A percentile compares a stretch with the other conserved stretches of the same genome.
Conservation (phyloP, 495 filamentous ascomycete genomes). For the Trichoderma erinaceum region DNA sequence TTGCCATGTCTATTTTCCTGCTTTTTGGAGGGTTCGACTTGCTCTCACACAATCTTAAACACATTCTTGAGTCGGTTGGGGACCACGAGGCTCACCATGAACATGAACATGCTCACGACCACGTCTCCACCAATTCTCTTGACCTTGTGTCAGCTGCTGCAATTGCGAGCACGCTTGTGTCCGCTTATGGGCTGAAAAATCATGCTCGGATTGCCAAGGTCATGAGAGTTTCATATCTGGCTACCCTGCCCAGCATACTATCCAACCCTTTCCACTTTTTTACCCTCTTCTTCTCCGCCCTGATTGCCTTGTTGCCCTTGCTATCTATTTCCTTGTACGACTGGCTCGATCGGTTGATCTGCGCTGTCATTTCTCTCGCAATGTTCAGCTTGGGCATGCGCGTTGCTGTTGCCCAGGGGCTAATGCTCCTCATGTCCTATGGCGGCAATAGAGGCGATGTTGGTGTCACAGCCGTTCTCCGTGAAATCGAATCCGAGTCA, state of each 20-base stretch:
- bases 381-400: constrained; percentile 85
- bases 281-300: constrained; percentile 72
- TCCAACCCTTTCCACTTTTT: constrained; percentile 92
- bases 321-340: constrained; percentile 67
- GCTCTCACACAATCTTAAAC: constrained; percentile 85
- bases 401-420: constrained; percentile 75
- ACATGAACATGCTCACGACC: constrained; percentile 56
- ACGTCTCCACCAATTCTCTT: constrained; percentile 63
- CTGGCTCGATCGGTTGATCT: constrained; percentile 77
- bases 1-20: constrained; percentile 90
- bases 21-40: constrained; percentile 96
- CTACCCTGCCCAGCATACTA: constrained; percentile 66
- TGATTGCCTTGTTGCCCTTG: constrained; percentile 79
- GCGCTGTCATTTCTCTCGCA: constrained; percentile 65
- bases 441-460: constrained; percentile 26
- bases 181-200: constrained; percentile 81
- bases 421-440: constrained; percentile 94
- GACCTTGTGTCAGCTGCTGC: constrained; percentile 80
- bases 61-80: constrained; percentile 61
- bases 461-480: constrained; percentile 68
- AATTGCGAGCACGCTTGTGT: constrained; percentile 81
- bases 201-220: constrained; percentile 85
- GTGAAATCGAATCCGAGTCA: constrained; percentile 76
- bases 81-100: constrained; percentile 60
- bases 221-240: constrained; percentile 74